phyloP scores from a whole-genome alignment of 768 basidiomycete genomes.

The button mushroom (Agaricus bisporus) region DNA sequence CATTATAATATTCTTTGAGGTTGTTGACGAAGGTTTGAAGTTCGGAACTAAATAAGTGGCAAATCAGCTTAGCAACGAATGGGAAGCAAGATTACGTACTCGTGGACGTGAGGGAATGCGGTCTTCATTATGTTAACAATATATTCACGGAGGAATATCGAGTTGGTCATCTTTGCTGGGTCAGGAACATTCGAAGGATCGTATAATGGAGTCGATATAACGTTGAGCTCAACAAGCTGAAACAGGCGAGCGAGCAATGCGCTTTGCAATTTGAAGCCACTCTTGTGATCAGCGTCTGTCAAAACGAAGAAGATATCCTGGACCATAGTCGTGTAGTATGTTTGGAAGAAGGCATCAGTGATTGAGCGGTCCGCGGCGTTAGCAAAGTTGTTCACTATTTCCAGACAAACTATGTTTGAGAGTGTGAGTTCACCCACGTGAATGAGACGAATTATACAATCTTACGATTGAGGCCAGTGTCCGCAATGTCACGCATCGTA shows the following conservation, averaged over 20 bases:
- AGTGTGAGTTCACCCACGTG: slow-evolving; percentile 1
- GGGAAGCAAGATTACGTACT: slow-evolving; percentile 37
- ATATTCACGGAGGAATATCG: slow-evolving; percentile 77
- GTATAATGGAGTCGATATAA: slow-evolving; percentile 74
- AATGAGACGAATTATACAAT: slow-evolving; percentile 5
- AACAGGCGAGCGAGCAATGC: slow-evolving; percentile 90
- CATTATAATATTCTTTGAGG: slow-evolving; percentile 67
- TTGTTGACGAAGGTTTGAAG: slow-evolving; percentile 63
- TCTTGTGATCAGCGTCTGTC: slow-evolving; percentile 98
- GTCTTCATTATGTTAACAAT: slow-evolving; percentile 78
- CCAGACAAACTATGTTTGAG: slow-evolving; percentile 65
- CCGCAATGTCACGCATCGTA: slow-evolving; percentile 97
- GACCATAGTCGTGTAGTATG: slow-evolving; percentile 88
- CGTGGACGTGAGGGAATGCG: slow-evolving; percentile 90
- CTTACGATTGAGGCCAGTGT: slow-evolving; percentile 78
- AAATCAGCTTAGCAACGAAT: slow-evolving; percentile 4
- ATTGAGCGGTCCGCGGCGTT: slow-evolving; percentile 65
- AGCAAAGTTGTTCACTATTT: slow-evolving; percentile 95
- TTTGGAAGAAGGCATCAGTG: slow-evolving; percentile 91
- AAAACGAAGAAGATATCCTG: slow-evolving; percentile 97
- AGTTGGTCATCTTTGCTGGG: slow-evolving; percentile 62
- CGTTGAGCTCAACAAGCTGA: slow-evolving; percentile 80
- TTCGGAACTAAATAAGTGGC: slow-evolving; percentile 46
- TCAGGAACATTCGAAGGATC: slow-evolving; percentile 71
- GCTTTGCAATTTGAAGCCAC: slow-evolving; percentile 94